Evolutionary conservation across 352 stramenopile genomes (phyloP).

Genomic region (Phytophthora citrophthora): DNA sequence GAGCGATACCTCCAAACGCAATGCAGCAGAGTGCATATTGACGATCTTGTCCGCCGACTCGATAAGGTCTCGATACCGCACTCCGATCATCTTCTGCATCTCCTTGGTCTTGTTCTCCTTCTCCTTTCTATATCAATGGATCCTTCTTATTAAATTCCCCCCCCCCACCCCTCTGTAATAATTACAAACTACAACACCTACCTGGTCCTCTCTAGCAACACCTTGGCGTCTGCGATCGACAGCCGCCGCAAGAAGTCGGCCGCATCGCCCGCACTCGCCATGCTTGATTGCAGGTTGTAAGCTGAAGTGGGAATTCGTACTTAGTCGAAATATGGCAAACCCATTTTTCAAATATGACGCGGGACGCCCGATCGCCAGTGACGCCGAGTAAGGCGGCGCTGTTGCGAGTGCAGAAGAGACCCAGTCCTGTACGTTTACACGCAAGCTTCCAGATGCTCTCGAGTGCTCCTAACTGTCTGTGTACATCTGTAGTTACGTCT

Average conservation of each 20-base stretch:
- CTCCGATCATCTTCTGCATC: constrained; percentile 94
- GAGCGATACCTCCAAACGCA: constrained; percentile 80
- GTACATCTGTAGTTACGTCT: constrained; percentile 23
- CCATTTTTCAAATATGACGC: background rate
- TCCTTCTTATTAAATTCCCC: background rate
- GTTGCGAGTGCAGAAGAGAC: constrained; percentile 34
- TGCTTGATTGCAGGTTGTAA: constrained; percentile 1
- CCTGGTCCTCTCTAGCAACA: constrained; percentile 81
- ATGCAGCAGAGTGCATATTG: constrained; percentile 90
- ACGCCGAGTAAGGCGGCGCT: constrained; percentile 29
- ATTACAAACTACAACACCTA: constrained; percentile 24
- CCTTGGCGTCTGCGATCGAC: constrained; percentile 85
- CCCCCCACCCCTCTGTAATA: background rate
- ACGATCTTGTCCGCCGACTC: constrained; percentile 94
- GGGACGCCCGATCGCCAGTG: constrained; percentile 23
- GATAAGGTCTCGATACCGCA: constrained; percentile 93
- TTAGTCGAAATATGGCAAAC: background rate
- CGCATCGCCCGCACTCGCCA: constrained; percentile 18
- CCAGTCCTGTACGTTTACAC: constrained; percentile 18
- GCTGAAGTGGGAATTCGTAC: background rate
- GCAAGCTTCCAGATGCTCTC: too few relatives aligned
- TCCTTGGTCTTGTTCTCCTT: constrained; percentile 90
- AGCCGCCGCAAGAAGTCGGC: constrained; percentile 79
- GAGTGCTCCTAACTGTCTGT: constrained; percentile 1
- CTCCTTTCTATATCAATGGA: constrained; percentile 55